Evolutionary conservation across 2,329 filamentous ascomycete species (phyloP).

Genomic region (Penicillium olsonii): DNA sequence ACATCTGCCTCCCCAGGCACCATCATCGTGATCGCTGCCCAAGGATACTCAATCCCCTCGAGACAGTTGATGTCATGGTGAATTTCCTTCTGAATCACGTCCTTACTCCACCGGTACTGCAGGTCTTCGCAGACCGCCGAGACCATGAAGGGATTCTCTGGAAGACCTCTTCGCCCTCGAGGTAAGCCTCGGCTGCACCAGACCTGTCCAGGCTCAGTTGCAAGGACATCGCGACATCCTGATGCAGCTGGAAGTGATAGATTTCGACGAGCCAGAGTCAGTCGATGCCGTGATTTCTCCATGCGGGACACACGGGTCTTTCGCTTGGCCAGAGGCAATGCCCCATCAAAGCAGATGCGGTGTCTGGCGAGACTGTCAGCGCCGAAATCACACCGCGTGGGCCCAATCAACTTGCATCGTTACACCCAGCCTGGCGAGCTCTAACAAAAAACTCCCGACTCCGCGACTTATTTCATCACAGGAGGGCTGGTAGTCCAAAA

Average conservation of each 20-base stretch:
- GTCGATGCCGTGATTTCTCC: slow-evolving; percentile 56
- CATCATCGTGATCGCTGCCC: slow-evolving; percentile 51
- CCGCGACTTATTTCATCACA: slow-evolving; percentile 65
- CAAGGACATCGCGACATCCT: slow-evolving; percentile 13
- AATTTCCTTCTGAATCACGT: slow-evolving; percentile 24
- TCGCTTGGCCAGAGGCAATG: slow-evolving; percentile 68
- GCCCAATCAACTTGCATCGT: slow-evolving; percentile 57
- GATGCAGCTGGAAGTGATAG: slow-evolving; percentile 1
- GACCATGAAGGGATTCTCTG: slow-evolving; percentile 71
- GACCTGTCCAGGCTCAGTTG: slow-evolving; percentile 24
- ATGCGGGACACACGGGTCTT: slow-evolving; percentile 63
- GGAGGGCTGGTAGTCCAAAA: slow-evolving; percentile 57
- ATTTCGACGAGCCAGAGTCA: slow-evolving; percentile 52
- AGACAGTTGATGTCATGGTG: slow-evolving; percentile 16
- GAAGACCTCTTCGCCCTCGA: slow-evolving; percentile 39
- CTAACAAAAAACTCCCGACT: slow-evolving; percentile 64
- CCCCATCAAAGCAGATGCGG: slow-evolving; percentile 83
- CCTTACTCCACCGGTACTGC: slow-evolving; percentile 44
- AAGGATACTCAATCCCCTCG: slow-evolving; percentile 27
- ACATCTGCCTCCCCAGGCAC: slow-evolving; percentile 84
- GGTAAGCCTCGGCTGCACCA: slow-evolving; percentile 29
- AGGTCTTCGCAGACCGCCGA: slow-evolving; percentile 74
- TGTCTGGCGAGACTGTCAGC: slow-evolving; percentile 47
- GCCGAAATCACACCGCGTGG: neutral
- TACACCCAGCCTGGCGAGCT: slow-evolving; percentile 57